Evolutionary conservation across 106 monocot genomes (phyloP).

Genomic region (Dioscorea zingiberensis): DNA sequence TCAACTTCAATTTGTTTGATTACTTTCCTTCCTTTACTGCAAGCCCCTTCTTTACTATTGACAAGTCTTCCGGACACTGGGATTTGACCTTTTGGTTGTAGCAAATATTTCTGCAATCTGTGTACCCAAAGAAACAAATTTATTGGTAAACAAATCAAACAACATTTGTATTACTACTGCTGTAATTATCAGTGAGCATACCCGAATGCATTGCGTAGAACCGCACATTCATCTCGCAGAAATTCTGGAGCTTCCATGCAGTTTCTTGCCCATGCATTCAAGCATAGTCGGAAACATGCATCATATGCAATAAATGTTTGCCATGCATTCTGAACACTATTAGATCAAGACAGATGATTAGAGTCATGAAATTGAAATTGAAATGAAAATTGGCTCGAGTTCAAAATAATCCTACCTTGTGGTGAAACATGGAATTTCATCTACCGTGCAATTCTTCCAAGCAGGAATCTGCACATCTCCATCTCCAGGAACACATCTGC

Average conservation of each 20-base stretch:
- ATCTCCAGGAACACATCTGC: slow-evolving; percentile 30
- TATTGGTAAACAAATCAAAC: no score
- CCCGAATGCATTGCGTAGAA: slow-evolving; percentile 89
- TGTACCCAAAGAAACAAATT: neutral
- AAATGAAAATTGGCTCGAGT: neutral
- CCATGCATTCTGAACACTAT: slow-evolving; percentile 86
- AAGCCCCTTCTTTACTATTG: slow-evolving; percentile 33
- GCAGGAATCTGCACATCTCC: slow-evolving; percentile 15
- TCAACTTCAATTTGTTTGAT: slow-evolving; percentile 60
- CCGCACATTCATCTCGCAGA: slow-evolving; percentile 75
- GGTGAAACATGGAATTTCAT: slow-evolving; percentile 34
- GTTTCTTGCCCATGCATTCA: slow-evolving; percentile 85
- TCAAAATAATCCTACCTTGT: slow-evolving; percentile 29
- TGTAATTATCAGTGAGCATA: slow-evolving; percentile 10
- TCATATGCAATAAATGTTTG: slow-evolving; percentile 95
- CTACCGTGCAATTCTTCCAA: slow-evolving; percentile 20
- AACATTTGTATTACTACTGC: no score
- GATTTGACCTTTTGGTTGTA: slow-evolving; percentile 61
- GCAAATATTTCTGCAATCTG: slow-evolving; percentile 76
- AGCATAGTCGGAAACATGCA: slow-evolving; percentile 87
- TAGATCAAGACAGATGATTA: neutral
- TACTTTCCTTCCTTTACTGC: slow-evolving; percentile 50
- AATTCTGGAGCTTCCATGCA: slow-evolving; percentile 87
- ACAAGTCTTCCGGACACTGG: slow-evolving; percentile 11
- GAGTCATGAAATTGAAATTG: neutral